Conservation (phyloP, 345 rosid genomes). For the Bruguiera parviflora region DNA sequence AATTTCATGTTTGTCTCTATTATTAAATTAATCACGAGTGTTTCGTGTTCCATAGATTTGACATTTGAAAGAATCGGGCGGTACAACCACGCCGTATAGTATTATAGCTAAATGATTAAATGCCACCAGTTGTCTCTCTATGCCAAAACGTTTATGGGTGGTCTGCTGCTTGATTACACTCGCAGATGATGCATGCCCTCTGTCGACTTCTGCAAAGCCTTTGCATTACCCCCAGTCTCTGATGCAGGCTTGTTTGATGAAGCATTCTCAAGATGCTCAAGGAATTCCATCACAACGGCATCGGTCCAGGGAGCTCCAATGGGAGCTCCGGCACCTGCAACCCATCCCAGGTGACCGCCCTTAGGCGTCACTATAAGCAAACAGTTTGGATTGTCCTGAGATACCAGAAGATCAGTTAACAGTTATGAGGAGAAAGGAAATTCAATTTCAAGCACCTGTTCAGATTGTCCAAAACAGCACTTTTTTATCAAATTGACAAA, state of each 20-base stretch:
- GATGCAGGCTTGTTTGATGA: conserved; percentile 12
- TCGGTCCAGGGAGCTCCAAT: conserved; percentile 90
- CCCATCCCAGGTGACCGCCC: conserved; percentile 94
- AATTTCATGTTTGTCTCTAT: too few relatives aligned
- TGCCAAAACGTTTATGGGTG: background rate
- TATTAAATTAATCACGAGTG: too few relatives aligned
- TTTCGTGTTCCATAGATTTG: background rate
- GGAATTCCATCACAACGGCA: conserved; percentile 70
- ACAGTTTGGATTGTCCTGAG: conserved; percentile 74
- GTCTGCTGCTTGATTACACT: conserved; percentile 21
- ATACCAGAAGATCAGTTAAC: background rate
- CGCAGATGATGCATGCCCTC: conserved; percentile 28
- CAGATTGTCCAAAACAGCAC: too few relatives aligned
- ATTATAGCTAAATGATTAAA: background rate
- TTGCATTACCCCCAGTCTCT: background rate
- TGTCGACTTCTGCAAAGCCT: conserved; percentile 10
- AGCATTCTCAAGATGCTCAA: conserved; percentile 55
- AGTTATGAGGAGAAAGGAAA: background rate
- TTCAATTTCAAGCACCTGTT: background rate
- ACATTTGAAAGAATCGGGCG: background rate
- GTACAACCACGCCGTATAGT: too few relatives aligned
- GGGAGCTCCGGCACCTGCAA: conserved; percentile 73
- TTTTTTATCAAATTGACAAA: too few relatives aligned
- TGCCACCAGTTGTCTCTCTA: background rate
- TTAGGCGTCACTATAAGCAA: conserved; percentile 77